Evolutionary conservation across 2,329 filamentous ascomycete species (phyloP).

Genomic region (Cladophialophora yegresii): DNA sequence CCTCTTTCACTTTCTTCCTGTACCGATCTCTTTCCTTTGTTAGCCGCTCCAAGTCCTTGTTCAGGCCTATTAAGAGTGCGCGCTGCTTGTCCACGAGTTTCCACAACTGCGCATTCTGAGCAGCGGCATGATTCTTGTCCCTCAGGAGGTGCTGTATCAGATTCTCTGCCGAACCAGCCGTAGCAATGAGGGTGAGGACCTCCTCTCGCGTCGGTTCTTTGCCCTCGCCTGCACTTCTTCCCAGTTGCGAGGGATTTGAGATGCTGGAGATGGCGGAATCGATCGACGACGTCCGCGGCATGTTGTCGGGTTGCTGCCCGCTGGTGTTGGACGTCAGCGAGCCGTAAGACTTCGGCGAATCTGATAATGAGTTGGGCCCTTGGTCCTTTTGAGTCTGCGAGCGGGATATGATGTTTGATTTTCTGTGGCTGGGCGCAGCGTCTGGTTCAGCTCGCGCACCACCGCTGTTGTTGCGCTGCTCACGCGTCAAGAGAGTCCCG

Average conservation of each 20-base stretch:
- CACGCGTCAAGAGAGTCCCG: slow-evolving; percentile 11
- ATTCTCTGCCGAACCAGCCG: slow-evolving; percentile 84
- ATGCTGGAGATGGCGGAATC: slow-evolving; percentile 87
- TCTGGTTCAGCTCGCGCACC: background rate
- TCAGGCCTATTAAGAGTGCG: slow-evolving; percentile 87
- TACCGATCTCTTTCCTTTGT: slow-evolving; percentile 95
- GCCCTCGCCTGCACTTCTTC: slow-evolving; percentile 60
- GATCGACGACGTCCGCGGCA: slow-evolving; percentile 79
- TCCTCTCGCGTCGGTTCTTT: slow-evolving; percentile 67
- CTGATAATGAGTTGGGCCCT: slow-evolving; percentile 7
- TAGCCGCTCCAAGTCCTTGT: slow-evolving; percentile 88
- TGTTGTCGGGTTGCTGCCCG: slow-evolving; percentile 29
- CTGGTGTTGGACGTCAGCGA: slow-evolving; percentile 8
- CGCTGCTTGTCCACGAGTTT: slow-evolving; percentile 94
- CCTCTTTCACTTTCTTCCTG: slow-evolving; percentile 83
- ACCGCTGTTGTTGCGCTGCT: slow-evolving; percentile 1
- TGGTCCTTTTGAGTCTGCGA: slow-evolving; percentile 10
- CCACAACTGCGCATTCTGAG: slow-evolving; percentile 93
- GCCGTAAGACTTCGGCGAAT: slow-evolving; percentile 26
- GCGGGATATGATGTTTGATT: background rate
- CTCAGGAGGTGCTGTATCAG: slow-evolving; percentile 85
- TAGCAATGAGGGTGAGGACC: slow-evolving; percentile 74
- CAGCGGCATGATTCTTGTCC: slow-evolving; percentile 84
- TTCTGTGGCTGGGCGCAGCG: background rate
- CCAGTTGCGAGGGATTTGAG: slow-evolving; percentile 60